Evolutionary conservation across 495 filamentous ascomycete species (phyloP).

Genomic region (Neurospora sp.): DNA sequence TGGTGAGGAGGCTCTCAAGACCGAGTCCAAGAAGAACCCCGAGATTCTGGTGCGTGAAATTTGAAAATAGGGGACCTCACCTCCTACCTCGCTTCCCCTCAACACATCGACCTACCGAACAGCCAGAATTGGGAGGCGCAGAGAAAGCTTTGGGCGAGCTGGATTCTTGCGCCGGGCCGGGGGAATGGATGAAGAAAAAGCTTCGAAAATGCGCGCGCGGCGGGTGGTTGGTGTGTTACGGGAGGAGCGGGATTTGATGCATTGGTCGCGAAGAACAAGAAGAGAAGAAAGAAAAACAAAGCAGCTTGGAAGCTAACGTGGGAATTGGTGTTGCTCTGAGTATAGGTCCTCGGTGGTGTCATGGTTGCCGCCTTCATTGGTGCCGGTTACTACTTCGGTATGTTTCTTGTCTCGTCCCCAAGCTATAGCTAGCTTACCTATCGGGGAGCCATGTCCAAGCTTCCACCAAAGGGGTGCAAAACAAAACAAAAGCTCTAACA

Average conservation of each 20-base stretch:
- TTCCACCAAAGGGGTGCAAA: neutral
- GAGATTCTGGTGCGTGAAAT: slow-evolving; percentile 39
- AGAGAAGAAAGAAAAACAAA: neutral
- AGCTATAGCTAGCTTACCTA: neutral
- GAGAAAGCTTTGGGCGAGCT: neutral
- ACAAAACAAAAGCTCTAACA: slow-evolving; percentile 2
- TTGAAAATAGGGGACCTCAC: neutral
- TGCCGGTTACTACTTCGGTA: slow-evolving; percentile 81
- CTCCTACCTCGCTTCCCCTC: neutral
- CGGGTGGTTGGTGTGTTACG: neutral
- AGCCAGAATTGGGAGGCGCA: neutral
- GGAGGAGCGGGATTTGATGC: neutral
- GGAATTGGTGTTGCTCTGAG: neutral
- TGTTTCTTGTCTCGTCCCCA: slow-evolving; percentile 3
- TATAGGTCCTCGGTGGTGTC: slow-evolving; percentile 76
- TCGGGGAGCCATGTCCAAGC: neutral
- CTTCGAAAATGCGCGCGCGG: neutral
- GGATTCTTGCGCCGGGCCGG: neutral
- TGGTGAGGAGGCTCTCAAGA: slow-evolving; percentile 32
- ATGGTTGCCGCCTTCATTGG: slow-evolving; percentile 83
- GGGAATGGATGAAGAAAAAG: neutral
- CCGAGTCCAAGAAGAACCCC: slow-evolving; percentile 43
- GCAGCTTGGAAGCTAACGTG: slow-evolving; percentile 11
- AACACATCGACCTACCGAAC: neutral
- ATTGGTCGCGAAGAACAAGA: neutral